These are phyloP conservation scores for Aspergillus ustus DNA, from an alignment of 2,329 filamentous ascomycete species.

Conservation along the genomic window DNA sequence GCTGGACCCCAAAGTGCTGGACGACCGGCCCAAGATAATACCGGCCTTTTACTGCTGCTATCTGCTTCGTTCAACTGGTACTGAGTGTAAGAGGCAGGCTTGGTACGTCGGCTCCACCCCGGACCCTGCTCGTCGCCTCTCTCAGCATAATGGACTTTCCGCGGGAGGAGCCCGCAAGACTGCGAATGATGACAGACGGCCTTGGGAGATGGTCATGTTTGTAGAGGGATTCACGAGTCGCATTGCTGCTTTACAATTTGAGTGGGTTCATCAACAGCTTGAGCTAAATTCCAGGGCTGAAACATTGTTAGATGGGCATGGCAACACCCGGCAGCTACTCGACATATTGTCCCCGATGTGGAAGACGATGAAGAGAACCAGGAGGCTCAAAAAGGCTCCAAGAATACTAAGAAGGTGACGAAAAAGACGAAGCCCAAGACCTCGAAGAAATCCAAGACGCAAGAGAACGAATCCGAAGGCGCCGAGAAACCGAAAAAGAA, in stretches of 20 bases:
- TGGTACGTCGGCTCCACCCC: constrained; percentile 94
- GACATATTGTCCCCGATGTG: constrained; percentile 69
- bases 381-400: not conserved
- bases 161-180: constrained; percentile 84
- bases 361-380: constrained; percentile 47
- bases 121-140: constrained; percentile 79
- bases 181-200: constrained; percentile 68
- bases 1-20: not conserved
- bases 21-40: constrained; percentile 62
- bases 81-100: constrained; percentile 61
- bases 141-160: constrained; percentile 86
- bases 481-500: constrained; percentile 6
- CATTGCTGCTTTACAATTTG: constrained; percentile 85
- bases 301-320: constrained; percentile 75
- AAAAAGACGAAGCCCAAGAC: not conserved
- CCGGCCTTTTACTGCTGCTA: constrained; percentile 94
- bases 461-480: not conserved
- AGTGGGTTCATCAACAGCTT: constrained; percentile 1
- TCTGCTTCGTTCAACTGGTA: constrained; percentile 75
- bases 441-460: constrained; percentile 36
- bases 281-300: not conserved
- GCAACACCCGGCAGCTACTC: constrained; percentile 79
- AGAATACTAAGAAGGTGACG: not conserved
- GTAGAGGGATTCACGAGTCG: constrained; percentile 88
- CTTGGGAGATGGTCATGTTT: constrained; percentile 89